Conservation (phyloP, 345 rosid species). For the Boechera stricta region DNA sequence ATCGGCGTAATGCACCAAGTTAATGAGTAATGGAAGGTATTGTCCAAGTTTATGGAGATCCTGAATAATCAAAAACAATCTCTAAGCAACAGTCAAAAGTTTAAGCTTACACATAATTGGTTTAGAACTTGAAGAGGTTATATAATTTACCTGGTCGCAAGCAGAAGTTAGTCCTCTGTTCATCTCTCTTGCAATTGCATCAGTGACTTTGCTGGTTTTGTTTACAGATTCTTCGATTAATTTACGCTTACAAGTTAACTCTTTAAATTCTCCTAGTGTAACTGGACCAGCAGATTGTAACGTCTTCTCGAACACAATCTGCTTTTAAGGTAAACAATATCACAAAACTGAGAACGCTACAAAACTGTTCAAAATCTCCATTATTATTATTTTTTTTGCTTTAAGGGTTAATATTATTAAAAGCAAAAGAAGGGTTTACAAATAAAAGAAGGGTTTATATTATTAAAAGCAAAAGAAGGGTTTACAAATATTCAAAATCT, state of each 20-base stretch:
- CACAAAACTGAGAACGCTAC: neutral
- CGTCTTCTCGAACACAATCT: constrained; percentile 71
- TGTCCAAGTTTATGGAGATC: constrained; percentile 68
- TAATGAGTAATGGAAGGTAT: constrained; percentile 69
- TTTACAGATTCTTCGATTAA: constrained; percentile 71
- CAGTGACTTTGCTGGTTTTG: constrained; percentile 56
- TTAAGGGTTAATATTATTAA: too few relatives aligned
- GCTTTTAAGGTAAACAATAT: constrained; percentile 11
- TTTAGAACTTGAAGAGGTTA: neutral
- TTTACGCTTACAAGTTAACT: constrained; percentile 69
- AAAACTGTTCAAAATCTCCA: neutral
- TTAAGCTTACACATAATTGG: neutral
- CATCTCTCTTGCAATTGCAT: constrained; percentile 75
- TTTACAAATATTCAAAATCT: too few relatives aligned
- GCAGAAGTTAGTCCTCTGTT: constrained; percentile 68
- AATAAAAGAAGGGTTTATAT: too few relatives aligned
- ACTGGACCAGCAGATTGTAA: constrained; percentile 56
- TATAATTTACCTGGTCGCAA: constrained; percentile 54
- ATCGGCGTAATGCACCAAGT: constrained; percentile 60
- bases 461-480: too few relatives aligned
- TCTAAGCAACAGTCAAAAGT: neutral
- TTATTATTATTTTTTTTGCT: too few relatives aligned
- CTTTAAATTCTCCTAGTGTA: constrained; percentile 63
- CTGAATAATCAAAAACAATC: constrained; percentile 39
- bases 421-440: too few relatives aligned